Evolutionary conservation across 768 basidiomycete genomes (phyloP), one percentile per base, ranked within the genome.

Genomic region (Lentinula sp.): DNA sequence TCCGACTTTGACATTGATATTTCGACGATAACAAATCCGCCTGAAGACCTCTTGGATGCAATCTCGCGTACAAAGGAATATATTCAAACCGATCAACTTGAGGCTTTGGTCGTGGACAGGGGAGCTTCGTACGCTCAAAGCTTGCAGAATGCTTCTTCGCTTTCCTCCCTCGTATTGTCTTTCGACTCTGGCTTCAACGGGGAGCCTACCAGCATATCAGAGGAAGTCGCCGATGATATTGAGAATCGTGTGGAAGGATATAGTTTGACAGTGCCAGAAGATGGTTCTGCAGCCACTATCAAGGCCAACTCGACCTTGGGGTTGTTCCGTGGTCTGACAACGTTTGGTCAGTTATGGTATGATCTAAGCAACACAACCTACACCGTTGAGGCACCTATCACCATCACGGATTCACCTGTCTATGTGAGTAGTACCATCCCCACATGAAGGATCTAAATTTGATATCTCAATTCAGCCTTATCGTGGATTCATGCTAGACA

Each of bases 401-500:
- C 75, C 6, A 86, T 91, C 45, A 72, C 78, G 50, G 89, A 92
- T 69, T 66, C 76, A 2, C 88, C 89, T 18, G 83, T 83, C 11
- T 91, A 82, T 75, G 86, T 87, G 68, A 57, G 84, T 78, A 46
- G 10, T 15, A 37, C 49, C 31, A 56, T 50, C 13, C 21, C 35
- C 43, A 52, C 21, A 28, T 49, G 55, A 31, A 32, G 18, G 1
- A 10, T 52, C 46, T 31, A 34, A 23, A 37, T 48, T 59, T 54
- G 15, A 18, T n/a, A 54, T 23, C 28, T 37, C 7, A 64, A 28
- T 56, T 37, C 55, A 88, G 87, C 86, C 87, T 0, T 89, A 86
- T 69, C 83, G 92, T 18, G 90, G 88, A 8, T 78, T 92, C 61
- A 83, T 93, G 83, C 79, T 94, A 10, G 92, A 94, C 69, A 93